Evolutionary conservation across 2,329 filamentous ascomycete genomes (phyloP).

Genomic region (Sarocladiaceae sp.): DNA sequence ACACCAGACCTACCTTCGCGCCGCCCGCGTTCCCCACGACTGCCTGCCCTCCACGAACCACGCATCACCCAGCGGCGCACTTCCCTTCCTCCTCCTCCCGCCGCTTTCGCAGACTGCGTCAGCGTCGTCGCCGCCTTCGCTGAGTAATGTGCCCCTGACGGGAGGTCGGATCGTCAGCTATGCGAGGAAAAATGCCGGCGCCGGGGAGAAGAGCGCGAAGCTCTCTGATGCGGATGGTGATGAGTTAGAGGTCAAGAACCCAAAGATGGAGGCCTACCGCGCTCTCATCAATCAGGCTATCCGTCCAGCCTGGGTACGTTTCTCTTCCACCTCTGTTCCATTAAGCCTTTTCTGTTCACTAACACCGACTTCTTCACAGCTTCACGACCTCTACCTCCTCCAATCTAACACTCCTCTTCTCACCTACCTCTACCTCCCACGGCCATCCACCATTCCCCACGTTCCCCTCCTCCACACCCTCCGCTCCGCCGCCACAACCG

Average conservation of each 20-base stretch:
- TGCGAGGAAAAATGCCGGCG: constrained; percentile 40
- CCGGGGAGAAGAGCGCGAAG: constrained; percentile 20
- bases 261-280: constrained; percentile 67
- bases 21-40: constrained; percentile 62
- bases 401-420: constrained; percentile 63
- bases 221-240: constrained; percentile 54
- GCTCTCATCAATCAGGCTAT: constrained; percentile 71
- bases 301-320: constrained; percentile 74
- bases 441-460: constrained; percentile 56
- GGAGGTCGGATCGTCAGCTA: constrained; percentile 62
- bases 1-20: constrained; percentile 90
- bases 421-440: constrained; percentile 66
- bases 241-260: constrained; percentile 51
- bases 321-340: background rate
- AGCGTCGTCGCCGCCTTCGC: too few species aligned
- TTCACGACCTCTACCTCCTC: constrained; percentile 77
- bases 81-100: constrained; percentile 75
- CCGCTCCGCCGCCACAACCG: constrained; percentile 63
- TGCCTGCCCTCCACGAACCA: constrained; percentile 78
- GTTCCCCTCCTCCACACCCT: constrained; percentile 59
- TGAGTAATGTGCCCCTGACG: constrained; percentile 36
- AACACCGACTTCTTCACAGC: constrained; percentile 33
- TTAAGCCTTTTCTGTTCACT: background rate
- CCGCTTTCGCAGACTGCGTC: constrained; percentile 16
- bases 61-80: constrained; percentile 79